Base-by-base conservation (phyloP, 2,329 filamentous ascomycete species). In the Pleoardoris graminearum region DNA sequence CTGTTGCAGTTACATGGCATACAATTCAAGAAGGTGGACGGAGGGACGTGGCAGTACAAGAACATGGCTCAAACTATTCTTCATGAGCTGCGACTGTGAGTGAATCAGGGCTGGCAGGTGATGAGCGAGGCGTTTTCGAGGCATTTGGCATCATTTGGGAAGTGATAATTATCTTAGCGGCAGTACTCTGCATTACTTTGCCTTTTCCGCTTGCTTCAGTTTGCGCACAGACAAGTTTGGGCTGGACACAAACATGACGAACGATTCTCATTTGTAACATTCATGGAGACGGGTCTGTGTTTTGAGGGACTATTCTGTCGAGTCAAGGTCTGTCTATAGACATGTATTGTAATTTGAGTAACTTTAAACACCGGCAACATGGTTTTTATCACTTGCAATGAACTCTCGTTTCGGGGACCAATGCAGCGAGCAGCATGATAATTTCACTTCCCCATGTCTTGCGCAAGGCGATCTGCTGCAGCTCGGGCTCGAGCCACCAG, bases 21-120 rank as follows among this genome's bases (percentile, higher is more conserved):
- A 56, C 94, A 97, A 73, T 99, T 99, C 79, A 99, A 99, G 81
- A 91, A 94, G 70, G 87, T 97, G 62, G 85, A 90, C 51, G 93
- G 94, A 30, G 93, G 95, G 54, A 97, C 94, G 53, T 97, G 93
- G 92, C 92, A 97, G 74, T 99, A 96, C 77, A 96, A 97, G 79
- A 93, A 90, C 68, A 95, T 97, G 91, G 94, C 94, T 30, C 92
- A 96, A 75, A 91, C 91, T 65, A 97, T 99, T 66, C 79, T 99
- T 62, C 85, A 88, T 68, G 91, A 94, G 72, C 77, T 99, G 62
- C 86, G 86, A 69, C 82, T 97, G 58, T 96, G 61, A 61, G 54
- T 37, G 46, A 50, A 41, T 44, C 37, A 21, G 23, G 33, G 33
- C 19, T 22, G 14, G 29, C 29, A 35, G 17, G 27, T 11, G 32